Evolutionary conservation across 306 rosid genomes (phyloP).

Genomic region (Luffa aegyptiaca): DNA sequence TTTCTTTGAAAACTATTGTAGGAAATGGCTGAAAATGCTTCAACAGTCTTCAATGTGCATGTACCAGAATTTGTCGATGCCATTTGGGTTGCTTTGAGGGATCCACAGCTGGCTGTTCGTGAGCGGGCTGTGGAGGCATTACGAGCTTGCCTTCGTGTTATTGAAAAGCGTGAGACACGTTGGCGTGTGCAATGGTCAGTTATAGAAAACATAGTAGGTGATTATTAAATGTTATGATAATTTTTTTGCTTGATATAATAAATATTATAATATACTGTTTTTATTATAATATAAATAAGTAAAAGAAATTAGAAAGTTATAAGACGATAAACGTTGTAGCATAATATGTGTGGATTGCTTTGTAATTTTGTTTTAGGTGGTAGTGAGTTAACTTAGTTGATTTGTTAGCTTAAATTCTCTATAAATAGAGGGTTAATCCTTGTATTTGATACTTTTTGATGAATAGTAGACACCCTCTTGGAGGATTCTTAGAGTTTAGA

Average conservation of each 20-base stretch:
- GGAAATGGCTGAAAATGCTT: conserved; percentile 99
- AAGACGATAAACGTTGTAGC: not conserved
- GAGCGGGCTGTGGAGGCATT: conserved; percentile 97
- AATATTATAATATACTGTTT: not conserved
- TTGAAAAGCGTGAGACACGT: conserved; percentile 93
- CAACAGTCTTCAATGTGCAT: conserved; percentile 92
- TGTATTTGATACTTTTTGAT: too few relatives aligned
- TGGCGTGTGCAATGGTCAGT: conserved; percentile 99
- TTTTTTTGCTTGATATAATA: not conserved
- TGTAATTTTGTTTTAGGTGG: not conserved
- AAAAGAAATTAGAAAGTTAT: not conserved
- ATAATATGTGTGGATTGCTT: not conserved
- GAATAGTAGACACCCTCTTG: too few relatives aligned
- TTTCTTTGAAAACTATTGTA: conserved; percentile 10
- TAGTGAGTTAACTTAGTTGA: too few relatives aligned
- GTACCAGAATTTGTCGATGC: conserved; percentile 97
- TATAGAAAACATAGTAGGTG: conserved; percentile 3
- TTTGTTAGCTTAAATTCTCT: too few relatives aligned
- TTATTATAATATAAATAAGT: not conserved
- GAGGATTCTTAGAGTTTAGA: too few relatives aligned
- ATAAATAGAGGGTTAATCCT: too few relatives aligned
- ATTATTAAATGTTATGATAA: not conserved
- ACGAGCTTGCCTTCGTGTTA: conserved; percentile 93
- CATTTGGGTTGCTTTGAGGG: conserved; percentile 97
- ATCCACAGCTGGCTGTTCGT: conserved; percentile 79